Base-by-base conservation (phyloP, 495 filamentous ascomycete genomes). In the Clohesyomyces aquaticus region DNA sequence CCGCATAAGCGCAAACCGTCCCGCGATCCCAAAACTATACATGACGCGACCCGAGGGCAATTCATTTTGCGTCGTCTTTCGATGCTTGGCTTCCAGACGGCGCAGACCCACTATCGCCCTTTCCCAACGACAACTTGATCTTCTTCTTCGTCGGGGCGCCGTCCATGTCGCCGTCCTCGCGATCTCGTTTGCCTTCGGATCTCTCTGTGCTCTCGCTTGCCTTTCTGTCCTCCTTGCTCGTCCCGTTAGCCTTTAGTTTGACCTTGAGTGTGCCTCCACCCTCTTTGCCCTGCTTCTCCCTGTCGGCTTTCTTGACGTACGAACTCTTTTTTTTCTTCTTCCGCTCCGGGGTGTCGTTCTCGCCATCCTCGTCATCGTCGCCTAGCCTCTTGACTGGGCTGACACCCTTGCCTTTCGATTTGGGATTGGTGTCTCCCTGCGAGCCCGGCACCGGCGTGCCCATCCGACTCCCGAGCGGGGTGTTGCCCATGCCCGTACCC, bases 391-490 rank as follows among this genome's bases (percentile, higher is more conserved):
- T 71, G 35, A 62, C 45, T 14, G 68, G 68, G 35, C 68, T 66
- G 21, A 41, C 32, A 14, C 67, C 49, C 25, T 72, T 72, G 22
- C 80, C 75, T 71, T 87, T 85, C 51, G 72, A 75, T 0, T 82
- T 81, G 55, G 80, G 81, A 4, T 67, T 70, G 4, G 69, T 74
- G 28, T 51, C 51, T 8, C 35, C 47, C 18, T 78, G 75, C 19
- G 77, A 81, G 8, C 72, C 75, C 3, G 83, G 81, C n/a, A 76
- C 76, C 1, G 85, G 83, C n/a, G 84, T 87, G 11, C 81, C 82
- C 63, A 81, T 82, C 55, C 85, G 80, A 54, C 82, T 85, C 29
- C 80, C 82, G 22, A 81, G 77, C 21, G 84, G 82, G 35, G 84
- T 86, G 58, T 77, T 78, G 59, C 77, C 80, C 43, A 62, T 55